phyloP scores from a whole-genome alignment of 148 eudicot species.

The Amaranthus palmeri region DNA sequence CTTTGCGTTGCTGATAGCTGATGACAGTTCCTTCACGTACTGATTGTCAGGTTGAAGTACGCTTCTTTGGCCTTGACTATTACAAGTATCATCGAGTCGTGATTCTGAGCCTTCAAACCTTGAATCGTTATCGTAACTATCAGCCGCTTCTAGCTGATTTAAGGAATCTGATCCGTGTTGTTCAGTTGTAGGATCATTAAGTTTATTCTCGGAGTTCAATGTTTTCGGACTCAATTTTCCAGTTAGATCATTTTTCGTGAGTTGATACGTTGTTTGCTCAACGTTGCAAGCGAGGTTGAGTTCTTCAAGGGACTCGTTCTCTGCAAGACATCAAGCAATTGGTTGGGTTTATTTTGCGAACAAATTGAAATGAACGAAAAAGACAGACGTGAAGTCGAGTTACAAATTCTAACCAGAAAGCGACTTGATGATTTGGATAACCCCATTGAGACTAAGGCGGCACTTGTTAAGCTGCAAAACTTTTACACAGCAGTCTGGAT shows the following conservation, averaged over 20 bases:
- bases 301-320: conserved; percentile 60
- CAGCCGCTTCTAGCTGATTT: conserved; percentile 59
- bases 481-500: conserved; percentile 55
- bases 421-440: conserved; percentile 52
- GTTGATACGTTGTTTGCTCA: conserved; percentile 21
- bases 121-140: conserved; percentile 56
- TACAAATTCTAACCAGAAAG: conserved; percentile 35
- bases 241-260: conserved; percentile 4
- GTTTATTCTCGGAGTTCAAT: conserved; percentile 10
- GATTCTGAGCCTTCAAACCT: conserved; percentile 21
- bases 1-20: conserved; percentile 48
- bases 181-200: conserved; percentile 21
- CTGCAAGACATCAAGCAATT: conserved; percentile 25
- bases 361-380: not conserved
- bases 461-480: conserved; percentile 62
- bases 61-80: conserved; percentile 25
- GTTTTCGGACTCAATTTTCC: conserved; percentile 11
- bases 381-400: not conserved
- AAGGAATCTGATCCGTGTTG: conserved; percentile 16
- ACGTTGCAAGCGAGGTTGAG: conserved; percentile 67
- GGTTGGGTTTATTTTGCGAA: conserved; percentile 2
- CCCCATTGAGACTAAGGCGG: conserved; percentile 53
- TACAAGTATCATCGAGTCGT: conserved; percentile 29
- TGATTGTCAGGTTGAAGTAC: conserved; percentile 16
- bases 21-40: conserved; percentile 39